phyloP scores from a whole-genome alignment of 345 rosid species.

The Hibiscus trionum region DNA sequence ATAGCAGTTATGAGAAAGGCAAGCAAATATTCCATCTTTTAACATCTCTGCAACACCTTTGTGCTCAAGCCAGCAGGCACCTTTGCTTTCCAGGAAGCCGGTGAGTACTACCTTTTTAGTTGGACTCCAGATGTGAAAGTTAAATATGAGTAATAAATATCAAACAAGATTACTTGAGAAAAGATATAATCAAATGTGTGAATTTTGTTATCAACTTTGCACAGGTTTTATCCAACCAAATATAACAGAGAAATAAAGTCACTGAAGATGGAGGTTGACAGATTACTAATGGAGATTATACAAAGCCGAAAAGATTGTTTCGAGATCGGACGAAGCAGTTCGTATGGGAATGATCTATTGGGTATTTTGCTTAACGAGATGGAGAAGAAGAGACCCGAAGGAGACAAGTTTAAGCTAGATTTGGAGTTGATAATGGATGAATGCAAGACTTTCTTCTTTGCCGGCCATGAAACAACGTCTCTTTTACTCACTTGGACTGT shows the following conservation, averaged over 20 bases:
- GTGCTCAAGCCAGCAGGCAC: slow-evolving; percentile 76
- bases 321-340: slow-evolving; percentile 73
- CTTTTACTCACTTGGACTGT: slow-evolving; percentile 86
- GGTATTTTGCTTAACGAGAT: slow-evolving; percentile 76
- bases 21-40: slow-evolving; percentile 64
- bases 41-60: slow-evolving; percentile 54
- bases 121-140: neutral
- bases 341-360: slow-evolving; percentile 71
- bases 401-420: slow-evolving; percentile 33
- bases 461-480: slow-evolving; percentile 93
- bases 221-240: slow-evolving; percentile 78
- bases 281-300: slow-evolving; percentile 72
- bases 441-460: slow-evolving; percentile 93
- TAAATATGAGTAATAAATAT: neutral
- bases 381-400: slow-evolving; percentile 32
- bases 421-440: slow-evolving; percentile 88
- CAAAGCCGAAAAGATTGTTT: slow-evolving; percentile 65
- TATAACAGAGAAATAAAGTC: slow-evolving; percentile 85
- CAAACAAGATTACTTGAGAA: neutral
- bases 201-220: neutral
- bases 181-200: neutral
- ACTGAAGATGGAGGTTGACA: slow-evolving; percentile 71
- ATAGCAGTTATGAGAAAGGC: slow-evolving; percentile 67
- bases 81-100: slow-evolving; percentile 91
- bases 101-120: slow-evolving; percentile 23